Evolutionary conservation across 163 green algal species (phyloP).

Genomic region (Prototheca stagnorum): DNA sequence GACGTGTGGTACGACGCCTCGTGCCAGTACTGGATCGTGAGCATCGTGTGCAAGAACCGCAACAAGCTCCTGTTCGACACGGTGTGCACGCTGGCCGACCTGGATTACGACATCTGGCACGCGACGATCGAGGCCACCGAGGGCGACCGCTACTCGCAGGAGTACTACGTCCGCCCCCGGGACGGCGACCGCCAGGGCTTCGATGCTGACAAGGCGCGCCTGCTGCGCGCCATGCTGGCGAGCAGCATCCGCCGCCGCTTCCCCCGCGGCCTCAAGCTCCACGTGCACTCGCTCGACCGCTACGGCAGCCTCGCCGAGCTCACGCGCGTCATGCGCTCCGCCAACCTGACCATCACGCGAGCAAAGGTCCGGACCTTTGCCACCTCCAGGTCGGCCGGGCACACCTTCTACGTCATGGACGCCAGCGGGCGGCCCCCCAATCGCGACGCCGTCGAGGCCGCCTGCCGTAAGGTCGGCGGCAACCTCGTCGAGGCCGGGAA

Average conservation of each 20-base stretch:
- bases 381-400: conserved; percentile 21
- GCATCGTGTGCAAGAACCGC: conserved; percentile 69
- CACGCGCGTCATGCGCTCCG: conserved; percentile 34
- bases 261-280: conserved; percentile 61
- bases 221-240: conserved; percentile 63
- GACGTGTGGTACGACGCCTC: conserved; percentile 43
- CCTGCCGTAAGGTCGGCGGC: conserved; percentile 23
- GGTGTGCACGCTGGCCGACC: conserved; percentile 79
- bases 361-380: conserved; percentile 37
- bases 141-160: conserved; percentile 48
- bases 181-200: conserved; percentile 32
- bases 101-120: conserved; percentile 91
- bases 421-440: conserved; percentile 3
- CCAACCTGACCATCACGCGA: conserved; percentile 52
- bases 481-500: conserved; percentile 22
- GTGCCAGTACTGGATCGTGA: conserved; percentile 77
- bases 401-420: conserved; percentile 47
- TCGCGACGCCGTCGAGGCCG: conserved; percentile 14
- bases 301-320: conserved; percentile 46
- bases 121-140: conserved; percentile 60
- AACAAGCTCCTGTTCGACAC: conserved; percentile 95
- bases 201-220: conserved; percentile 25
- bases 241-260: conserved; percentile 66
- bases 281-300: conserved; percentile 46
- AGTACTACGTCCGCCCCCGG: conserved; percentile 62